Evolutionary conservation across 2,329 filamentous ascomycete genomes (phyloP), one percentile per base, ranked within the genome.

Genomic region (Neonectria neomacrospora): DNA sequence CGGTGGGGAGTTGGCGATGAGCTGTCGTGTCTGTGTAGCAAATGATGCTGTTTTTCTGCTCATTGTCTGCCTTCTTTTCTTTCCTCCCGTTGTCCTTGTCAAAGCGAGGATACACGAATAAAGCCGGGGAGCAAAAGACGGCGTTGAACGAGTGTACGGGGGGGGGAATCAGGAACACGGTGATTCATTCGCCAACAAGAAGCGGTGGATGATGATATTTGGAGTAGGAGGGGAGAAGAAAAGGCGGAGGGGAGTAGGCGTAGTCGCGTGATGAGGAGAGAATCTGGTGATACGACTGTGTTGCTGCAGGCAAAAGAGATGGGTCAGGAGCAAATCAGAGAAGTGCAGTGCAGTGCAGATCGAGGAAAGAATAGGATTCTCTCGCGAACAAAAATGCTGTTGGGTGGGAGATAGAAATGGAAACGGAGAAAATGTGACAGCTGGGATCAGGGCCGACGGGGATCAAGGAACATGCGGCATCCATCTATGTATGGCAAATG

Each of bases 371-470:
- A n/a, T 34, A 28, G 52, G 51, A 45, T 34, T 7, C 32, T 16
- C n/a, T 32, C 18, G 28, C 26, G 32, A 32, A 20, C 47, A 50
- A 41, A 41, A 41, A 11, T 20, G n/a, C 8, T 45, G 53, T 57
- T 58, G 54, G 60, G 52, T 42, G 60, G 48, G 20, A 18, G 26
- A 58, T 48, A 28, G 30, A 59, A 23, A 51, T 58, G 48, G 50
- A 50, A 41, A 57, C 41, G 20, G 53, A 26, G 16, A 42, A 57
- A 48, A 34, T 28, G 54, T 42, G 23, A 30, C 28, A 58, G n/a
- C 60, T 20, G 23, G 60, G 60, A 54, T 58, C 20, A 54, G 28
- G 48, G 48, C 26, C 50, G 54, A 32, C 47, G 11, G 45, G 20
- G 45, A n/a, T 28, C 20, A 10, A 53, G 34, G 45, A 44, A 30